Percentiles rank a stretch among this genome's conserved stretches.
Evolutionary conservation across 2,329 filamentous ascomycete genomes (phyloP).

Genomic region (Aspergillus uvarum): DNA sequence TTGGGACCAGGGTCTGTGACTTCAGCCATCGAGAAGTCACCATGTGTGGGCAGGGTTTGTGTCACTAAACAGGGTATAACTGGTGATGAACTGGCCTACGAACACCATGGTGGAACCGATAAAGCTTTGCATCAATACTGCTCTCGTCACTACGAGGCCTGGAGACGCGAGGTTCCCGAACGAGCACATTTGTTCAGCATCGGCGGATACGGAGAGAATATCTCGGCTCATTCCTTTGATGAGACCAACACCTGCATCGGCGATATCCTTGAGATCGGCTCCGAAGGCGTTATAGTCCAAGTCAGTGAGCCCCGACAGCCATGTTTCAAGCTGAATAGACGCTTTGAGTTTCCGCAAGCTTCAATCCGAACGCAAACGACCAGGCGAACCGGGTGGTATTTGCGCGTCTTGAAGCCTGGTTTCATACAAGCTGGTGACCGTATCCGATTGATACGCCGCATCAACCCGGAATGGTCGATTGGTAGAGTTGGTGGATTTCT

Average conservation of each 20-base stretch:
- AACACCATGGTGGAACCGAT: slow-evolving; percentile 62
- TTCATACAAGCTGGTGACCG: slow-evolving; percentile 35
- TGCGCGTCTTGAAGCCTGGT: slow-evolving; percentile 59
- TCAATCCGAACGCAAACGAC: slow-evolving; percentile 57
- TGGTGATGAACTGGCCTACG: slow-evolving; percentile 31
- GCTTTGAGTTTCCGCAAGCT: slow-evolving; percentile 64
- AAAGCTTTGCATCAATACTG: slow-evolving; percentile 65
- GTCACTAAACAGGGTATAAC: not conserved
- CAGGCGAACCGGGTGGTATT: slow-evolving; percentile 66
- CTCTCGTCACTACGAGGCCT: slow-evolving; percentile 57
- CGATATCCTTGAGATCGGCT: slow-evolving; percentile 56
- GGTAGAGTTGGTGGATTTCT: not conserved
- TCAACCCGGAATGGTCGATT: not conserved
- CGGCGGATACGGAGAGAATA: not conserved
- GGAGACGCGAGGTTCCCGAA: slow-evolving; percentile 55
- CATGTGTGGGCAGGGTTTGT: not conserved
- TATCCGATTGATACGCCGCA: not conserved
- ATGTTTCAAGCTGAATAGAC: slow-evolving; percentile 69
- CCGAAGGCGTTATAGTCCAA: slow-evolving; percentile 53
- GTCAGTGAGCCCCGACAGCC: slow-evolving; percentile 63
- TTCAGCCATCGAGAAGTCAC: not conserved
- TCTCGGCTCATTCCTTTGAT: slow-evolving; percentile 39
- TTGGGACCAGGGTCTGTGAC: not conserved
- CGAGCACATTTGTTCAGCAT: slow-evolving; percentile 36
- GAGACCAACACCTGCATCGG: slow-evolving; percentile 67